A percentile compares a stretch with the other conserved stretches of the same genome.
phyloP scores from a whole-genome alignment of 805 yeast species.

The Phaffomyces thermotolerans region DNA sequence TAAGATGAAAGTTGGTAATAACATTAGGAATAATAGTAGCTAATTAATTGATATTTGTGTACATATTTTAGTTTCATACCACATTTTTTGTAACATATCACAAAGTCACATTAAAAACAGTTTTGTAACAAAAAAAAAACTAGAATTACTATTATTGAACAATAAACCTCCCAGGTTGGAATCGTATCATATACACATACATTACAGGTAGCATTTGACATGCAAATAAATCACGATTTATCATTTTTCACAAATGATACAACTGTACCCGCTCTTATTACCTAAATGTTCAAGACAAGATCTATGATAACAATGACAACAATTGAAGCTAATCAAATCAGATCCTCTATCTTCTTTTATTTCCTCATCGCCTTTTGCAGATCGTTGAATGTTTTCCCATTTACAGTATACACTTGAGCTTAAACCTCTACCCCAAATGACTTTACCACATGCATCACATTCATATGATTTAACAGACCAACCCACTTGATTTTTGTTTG shows the following conservation, averaged over 20 bases:
- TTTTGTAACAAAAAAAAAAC: background rate
- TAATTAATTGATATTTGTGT: background rate
- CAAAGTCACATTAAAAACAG: background rate
- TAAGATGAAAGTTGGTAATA: conserved; percentile 4
- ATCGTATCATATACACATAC: no score
- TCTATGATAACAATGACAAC: conserved; percentile 60
- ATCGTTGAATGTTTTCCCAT: conserved; percentile 45
- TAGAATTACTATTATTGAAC: no score
- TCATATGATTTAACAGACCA: conserved; percentile 51
- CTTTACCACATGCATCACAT: conserved; percentile 74
- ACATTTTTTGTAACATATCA: background rate
- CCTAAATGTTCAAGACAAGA: conserved; percentile 48
- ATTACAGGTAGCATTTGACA: no score
- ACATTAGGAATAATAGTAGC: conserved; percentile 7
- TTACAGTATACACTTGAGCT: conserved; percentile 40
- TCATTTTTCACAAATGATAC: conserved; percentile 34
- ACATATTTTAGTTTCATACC: no score
- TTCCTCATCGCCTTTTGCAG: background rate
- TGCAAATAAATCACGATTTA: background rate
- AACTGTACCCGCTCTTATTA: conserved; percentile 22
- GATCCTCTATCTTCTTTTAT: conserved; percentile 1
- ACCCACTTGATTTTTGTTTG: conserved; percentile 43
- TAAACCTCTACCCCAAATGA: conserved; percentile 62
- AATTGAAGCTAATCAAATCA: conserved; percentile 48
- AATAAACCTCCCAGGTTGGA: no score